Base-by-base conservation (phyloP, 345 rosid species). In the Cardamine occulta region DNA sequence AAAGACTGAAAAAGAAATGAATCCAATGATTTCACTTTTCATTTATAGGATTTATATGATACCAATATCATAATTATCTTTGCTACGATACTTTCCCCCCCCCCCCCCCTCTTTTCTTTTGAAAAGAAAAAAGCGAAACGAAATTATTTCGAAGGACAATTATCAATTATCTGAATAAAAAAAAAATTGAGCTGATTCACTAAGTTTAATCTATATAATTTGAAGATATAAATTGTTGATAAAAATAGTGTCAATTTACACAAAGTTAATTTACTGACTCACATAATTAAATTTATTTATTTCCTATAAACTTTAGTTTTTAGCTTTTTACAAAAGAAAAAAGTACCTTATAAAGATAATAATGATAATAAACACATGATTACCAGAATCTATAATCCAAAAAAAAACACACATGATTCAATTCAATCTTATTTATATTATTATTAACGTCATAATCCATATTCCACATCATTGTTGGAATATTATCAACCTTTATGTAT, bases 41-140 rank as follows among this genome's bases (percentile, higher is more conserved):
- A 76, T 70, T 24, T 70, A 55, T 76, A 13, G 70, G 65, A 76
- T 53, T 54, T 70, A 63, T 76, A 14, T 65, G 65, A 70, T 70
- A 70, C 80, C 71, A 76, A 76, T 76, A 63, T 76, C 80, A 76
- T 76, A 70, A 55, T 76, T 76, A 70, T 76, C 66, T 76, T 76
- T 76, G 63, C 75, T 51, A 76, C n/a, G 44, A 65, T 76, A 45
- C 73, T 63, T 70, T 62, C 18, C 5, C 31, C 23, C 49, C 79
- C 29, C 54, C 8, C 21, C 31, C 48, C 79, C 18, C 61, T 74
- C 72, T 59, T 49, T 68, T 26, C 52, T 70, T 68, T 63, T 54
- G 1, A 44, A 54, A 31, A 5, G 8, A 44, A 44, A 44, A 76
- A 70, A 76, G 75, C 47, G 40, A 63, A 63, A 76, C 59, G 42